A percentile compares a stretch with the other conserved stretches of the same genome.
Conservation (phyloP, 2,329 filamentous ascomycete species). For the Cladosporium cucumerinum region DNA sequence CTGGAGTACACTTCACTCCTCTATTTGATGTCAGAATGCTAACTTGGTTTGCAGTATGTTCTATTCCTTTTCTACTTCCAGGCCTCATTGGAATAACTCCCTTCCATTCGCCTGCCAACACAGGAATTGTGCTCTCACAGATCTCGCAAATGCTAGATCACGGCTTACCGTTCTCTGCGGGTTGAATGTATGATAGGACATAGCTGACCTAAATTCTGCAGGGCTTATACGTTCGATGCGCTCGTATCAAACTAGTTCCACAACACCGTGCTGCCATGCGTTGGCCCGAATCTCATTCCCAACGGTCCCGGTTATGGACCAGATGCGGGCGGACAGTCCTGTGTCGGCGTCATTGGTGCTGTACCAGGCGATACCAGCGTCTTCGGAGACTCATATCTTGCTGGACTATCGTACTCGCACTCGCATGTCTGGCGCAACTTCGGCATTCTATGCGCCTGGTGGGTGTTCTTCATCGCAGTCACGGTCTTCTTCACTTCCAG, state of each 20-base stretch:
- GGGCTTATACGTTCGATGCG: conserved; percentile 32
- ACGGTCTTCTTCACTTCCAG: conserved; percentile 57
- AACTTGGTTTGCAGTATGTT: too few relatives aligned
- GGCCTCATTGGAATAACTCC: too few relatives aligned
- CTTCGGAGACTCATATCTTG: conserved; percentile 60
- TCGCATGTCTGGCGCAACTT: conserved; percentile 55
- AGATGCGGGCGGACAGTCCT: conserved; percentile 33
- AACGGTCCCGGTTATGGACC: conserved; percentile 39
- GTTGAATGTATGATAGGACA: too few relatives aligned
- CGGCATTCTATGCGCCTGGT: conserved; percentile 63
- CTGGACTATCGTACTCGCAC: conserved; percentile 47
- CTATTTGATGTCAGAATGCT: too few relatives aligned
- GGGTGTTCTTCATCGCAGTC: conserved; percentile 59
- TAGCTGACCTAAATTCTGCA: conserved; percentile 33
- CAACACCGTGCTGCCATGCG: conserved; percentile 53
- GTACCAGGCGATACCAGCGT: conserved; percentile 53
- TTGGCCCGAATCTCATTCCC: conserved; percentile 40
- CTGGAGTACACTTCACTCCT: too few relatives aligned
- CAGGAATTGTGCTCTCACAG: too few relatives aligned
- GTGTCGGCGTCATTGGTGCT: conserved; percentile 54
- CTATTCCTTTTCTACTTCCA: too few relatives aligned
- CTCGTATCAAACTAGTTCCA: conserved; percentile 57
- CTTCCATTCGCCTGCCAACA: too few relatives aligned
- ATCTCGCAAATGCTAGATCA: too few relatives aligned
- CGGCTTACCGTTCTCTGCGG: too few relatives aligned